Base-by-base conservation (phyloP, 2,329 filamentous ascomycete species). In the Xylaria sp. region DNA sequence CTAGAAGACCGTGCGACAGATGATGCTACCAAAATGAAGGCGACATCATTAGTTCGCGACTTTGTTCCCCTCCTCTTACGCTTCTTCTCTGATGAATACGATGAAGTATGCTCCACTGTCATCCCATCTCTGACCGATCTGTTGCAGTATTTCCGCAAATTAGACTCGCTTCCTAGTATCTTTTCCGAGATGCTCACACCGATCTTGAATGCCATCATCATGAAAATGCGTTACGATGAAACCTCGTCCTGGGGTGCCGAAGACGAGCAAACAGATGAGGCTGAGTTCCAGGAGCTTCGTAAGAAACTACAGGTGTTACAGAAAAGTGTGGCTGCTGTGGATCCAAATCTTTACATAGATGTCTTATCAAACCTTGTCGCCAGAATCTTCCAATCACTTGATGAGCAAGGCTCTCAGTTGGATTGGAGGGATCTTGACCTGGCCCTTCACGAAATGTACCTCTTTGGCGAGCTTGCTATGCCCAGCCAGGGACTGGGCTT, bases 201-300 rank as follows among this genome's bases (percentile, higher is more conserved):
- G 4, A 94, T 98, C 61, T 84, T 99, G 66, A 93, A 97, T 79
- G 93, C 94, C 63, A 95, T 98, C 75, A 92, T 99, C 68, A 86
- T 89, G 65, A 99, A 99, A 83, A 97, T 98, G 94, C 91, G 95
- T 77, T 98, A 97, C 77, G 96, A 99, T 75, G 95, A 97, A 78
- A 97, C 95, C 6, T 92, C 93, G 1, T 91, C 88, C 23, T 98
- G 95, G 95, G 95, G 94, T 44, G 90, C 94, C 66, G 94, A 97
- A 77, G 94, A 97, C 74, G 94, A 97, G 74, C 92, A 97, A 79
- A 97, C 94, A 1, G 96, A 98, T 75, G 96, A 99, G 81, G 96
- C 95, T 31, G 96, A 99, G 79, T 99, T 99, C 75, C 93, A 97
- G 77, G 96, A 99, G 74, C 86, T 99, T 63, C 90, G 97, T 68